A percentile compares a stretch with the other conserved stretches of the same genome.
These are phyloP conservation scores for Akebia trifoliata DNA, from an alignment of 164 flowering plant genomes.

Conservation along the genomic window DNA sequence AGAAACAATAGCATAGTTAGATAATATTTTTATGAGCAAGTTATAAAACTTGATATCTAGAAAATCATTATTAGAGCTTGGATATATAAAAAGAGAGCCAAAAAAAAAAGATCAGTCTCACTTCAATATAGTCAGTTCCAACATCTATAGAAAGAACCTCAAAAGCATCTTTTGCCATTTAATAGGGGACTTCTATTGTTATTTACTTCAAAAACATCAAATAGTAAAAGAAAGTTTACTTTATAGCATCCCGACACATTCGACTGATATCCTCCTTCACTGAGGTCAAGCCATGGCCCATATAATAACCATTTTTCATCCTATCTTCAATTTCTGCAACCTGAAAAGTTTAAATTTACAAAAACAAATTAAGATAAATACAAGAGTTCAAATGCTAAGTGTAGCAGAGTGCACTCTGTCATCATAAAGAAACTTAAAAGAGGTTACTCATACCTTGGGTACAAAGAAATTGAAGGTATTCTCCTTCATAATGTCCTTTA, in stretches of 20 bases:
- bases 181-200: not conserved
- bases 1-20: not conserved
- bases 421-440: too few relatives aligned
- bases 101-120: not conserved
- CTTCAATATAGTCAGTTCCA: not conserved
- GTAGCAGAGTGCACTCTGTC: not conserved
- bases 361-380: not conserved
- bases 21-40: not conserved
- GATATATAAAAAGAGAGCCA: not conserved
- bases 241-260: conserved; percentile 89
- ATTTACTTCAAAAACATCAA: not conserved
- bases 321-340: conserved; percentile 79
- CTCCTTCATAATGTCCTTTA: conserved; percentile 83
- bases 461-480: conserved; percentile 80
- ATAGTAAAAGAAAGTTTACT: conserved; percentile 40
- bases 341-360: conserved; percentile 30
- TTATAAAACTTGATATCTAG: not conserved
- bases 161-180: not conserved
- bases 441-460: conserved; percentile 95
- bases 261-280: conserved; percentile 82
- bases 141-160: not conserved
- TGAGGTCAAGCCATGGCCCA: conserved; percentile 65
- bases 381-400: too few relatives aligned
- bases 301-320: conserved; percentile 86
- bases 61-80: not conserved